phyloP scores from a whole-genome alignment of 2,329 filamentous ascomycete species.

The Penicillium sp. region DNA sequence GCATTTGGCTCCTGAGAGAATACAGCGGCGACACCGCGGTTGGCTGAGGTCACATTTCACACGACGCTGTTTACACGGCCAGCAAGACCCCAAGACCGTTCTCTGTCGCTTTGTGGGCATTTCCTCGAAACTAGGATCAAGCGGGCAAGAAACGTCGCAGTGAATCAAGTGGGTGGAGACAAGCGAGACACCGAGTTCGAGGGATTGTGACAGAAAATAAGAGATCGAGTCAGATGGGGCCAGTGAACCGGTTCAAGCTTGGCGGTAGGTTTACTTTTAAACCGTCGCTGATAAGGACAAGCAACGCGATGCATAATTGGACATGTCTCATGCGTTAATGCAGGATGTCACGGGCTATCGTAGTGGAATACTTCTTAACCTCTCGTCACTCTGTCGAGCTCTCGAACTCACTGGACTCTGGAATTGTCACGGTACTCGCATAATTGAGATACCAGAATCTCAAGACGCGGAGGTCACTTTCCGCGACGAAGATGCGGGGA shows the following conservation, averaged over 20 bases:
- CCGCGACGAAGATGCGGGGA: neutral
- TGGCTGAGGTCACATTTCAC: slow-evolving; percentile 51
- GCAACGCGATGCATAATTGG: neutral
- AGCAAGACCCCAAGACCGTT: slow-evolving; percentile 49
- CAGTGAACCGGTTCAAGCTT: neutral
- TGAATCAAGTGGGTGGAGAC: neutral
- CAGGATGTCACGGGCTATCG: neutral
- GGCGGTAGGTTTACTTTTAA: neutral
- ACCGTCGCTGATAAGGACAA: neutral
- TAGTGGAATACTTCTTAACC: neutral
- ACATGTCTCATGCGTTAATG: neutral
- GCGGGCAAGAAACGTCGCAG: neutral
- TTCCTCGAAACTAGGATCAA: neutral
- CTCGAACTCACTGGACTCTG: too few species aligned
- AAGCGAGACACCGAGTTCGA: neutral
- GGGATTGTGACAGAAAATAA: neutral
- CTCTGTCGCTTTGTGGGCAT: slow-evolving; percentile 28
- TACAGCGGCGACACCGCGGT: neutral
- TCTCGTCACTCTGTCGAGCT: neutral
- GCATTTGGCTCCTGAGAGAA: slow-evolving; percentile 1
- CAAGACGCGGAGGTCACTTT: neutral
- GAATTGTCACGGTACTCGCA: neutral
- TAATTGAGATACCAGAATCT: neutral
- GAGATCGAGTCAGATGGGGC: neutral
- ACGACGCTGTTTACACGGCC: slow-evolving; percentile 51